Evolutionary conservation across 768 basidiomycete genomes (phyloP), one percentile per base, ranked within the genome.

Genomic region (Agaricus bisporus): DNA sequence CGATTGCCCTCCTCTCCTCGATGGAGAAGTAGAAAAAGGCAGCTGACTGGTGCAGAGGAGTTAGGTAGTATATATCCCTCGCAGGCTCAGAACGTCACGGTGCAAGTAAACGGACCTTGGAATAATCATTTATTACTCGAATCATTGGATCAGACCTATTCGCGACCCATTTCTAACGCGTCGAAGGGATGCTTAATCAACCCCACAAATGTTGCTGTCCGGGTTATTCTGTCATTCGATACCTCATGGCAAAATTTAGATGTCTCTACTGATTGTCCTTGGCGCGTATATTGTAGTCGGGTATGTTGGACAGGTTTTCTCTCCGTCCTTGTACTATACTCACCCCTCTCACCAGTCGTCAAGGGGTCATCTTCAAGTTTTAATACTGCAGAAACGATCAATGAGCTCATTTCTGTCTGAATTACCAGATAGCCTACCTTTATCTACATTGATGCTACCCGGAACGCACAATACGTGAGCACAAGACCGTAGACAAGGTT

Each of bases 381-480:
- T 82, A 4, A 72, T 91, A 18, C 64, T 92, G 29, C 78, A 80
- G n/a, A 73, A 69, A 41, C 74, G 91, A 53, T 71, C 81, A 51
- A 63, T 83, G 49, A 70, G 78, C 5, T 76, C 79, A 2, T 93
- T 75, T 56, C 56, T 79, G 46, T 70, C 77, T 10, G 70, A 78
- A 29, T 71, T 95, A 44, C 85, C 91, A 2, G 85, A 93, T 65
- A 63, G 69, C 2, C 69, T 80, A 0, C 77, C 85, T 6, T 68
- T 95, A 26, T 90, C 88, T 8, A 85, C 85, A 18, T 63, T 94
- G n/a, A 67, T 81, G 55, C 75, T 95, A 32, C 91, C 92, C 51
- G 93, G 83, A 29, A 87, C 85, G 0, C 86, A 88, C 60, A 83
- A 88, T 62, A 82, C 84, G 84, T 83, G 67, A 54, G 79, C 74